phyloP scores from a whole-genome alignment of 2,329 filamentous ascomycete species.

The Thelonectria olida region DNA sequence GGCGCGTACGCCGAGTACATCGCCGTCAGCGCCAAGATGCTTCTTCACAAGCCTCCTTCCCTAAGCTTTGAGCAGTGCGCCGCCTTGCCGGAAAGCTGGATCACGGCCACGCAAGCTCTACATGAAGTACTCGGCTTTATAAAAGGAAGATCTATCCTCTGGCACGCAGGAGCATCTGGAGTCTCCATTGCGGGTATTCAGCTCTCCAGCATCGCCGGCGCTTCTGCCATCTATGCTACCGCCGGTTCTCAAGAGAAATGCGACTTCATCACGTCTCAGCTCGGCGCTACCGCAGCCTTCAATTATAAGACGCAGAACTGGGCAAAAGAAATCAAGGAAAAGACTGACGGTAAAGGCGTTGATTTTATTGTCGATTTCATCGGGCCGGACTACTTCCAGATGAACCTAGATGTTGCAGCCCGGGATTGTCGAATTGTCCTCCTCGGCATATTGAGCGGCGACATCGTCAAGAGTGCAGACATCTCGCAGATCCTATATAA shows the following conservation, averaged over 20 bases:
- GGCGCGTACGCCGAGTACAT: slow-evolving; percentile 90
- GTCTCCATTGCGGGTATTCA: slow-evolving; percentile 90
- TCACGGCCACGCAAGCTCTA: slow-evolving; percentile 89
- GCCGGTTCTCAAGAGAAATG: slow-evolving; percentile 82
- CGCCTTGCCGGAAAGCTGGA: slow-evolving; percentile 86
- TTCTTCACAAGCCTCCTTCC: slow-evolving; percentile 78
- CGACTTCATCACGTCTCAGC: slow-evolving; percentile 73
- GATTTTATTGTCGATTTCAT: slow-evolving; percentile 88
- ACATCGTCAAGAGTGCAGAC: slow-evolving; percentile 72
- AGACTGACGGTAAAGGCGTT: slow-evolving; percentile 78
- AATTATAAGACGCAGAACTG: slow-evolving; percentile 84
- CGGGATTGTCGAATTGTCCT: slow-evolving; percentile 79
- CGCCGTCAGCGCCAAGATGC: slow-evolving; percentile 76
- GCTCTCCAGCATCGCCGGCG: slow-evolving; percentile 72
- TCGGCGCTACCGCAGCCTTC: slow-evolving; percentile 81
- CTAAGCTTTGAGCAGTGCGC: slow-evolving; percentile 79
- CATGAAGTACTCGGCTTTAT: slow-evolving; percentile 80
- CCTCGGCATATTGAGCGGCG: slow-evolving; percentile 77
- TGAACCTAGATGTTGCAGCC: slow-evolving; percentile 78
- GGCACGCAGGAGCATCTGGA: slow-evolving; percentile 88
- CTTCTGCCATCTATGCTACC: slow-evolving; percentile 78
- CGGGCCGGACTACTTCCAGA: slow-evolving; percentile 79
- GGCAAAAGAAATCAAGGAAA: slow-evolving; percentile 73
- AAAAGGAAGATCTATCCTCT: slow-evolving; percentile 77
- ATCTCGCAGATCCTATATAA: slow-evolving; percentile 78